Percentiles rank a stretch among this genome's conserved stretches.
Evolutionary conservation across 306 rosid species (phyloP).

Genomic region (Chamaecrista fasciculata): DNA sequence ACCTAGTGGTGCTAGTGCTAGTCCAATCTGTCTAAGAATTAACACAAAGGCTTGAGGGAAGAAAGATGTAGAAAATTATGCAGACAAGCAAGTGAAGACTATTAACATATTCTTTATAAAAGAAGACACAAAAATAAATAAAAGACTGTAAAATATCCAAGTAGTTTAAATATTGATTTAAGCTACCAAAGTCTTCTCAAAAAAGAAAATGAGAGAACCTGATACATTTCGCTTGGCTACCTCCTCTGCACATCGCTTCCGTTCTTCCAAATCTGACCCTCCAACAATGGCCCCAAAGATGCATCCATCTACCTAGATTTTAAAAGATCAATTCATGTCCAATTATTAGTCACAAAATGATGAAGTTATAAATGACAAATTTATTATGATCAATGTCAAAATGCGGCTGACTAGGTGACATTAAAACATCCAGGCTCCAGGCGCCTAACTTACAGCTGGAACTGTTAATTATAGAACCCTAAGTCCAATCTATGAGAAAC

Average conservation of each 20-base stretch:
- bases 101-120: not conserved
- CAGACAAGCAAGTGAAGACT: not conserved
- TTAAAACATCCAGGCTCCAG: not conserved
- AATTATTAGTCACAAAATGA: slow-evolving; percentile 1
- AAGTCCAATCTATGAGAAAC: not conserved
- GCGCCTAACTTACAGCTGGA: not conserved
- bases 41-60: not conserved
- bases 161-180: not conserved
- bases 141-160: not conserved
- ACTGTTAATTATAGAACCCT: not conserved
- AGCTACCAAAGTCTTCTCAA: not conserved
- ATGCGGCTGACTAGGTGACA: not conserved
- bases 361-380: not conserved
- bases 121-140: not conserved
- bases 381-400: not conserved
- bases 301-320: slow-evolving; percentile 65
- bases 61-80: not conserved
- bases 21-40: not conserved
- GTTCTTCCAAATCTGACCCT: slow-evolving; percentile 70
- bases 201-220: slow-evolving; percentile 44
- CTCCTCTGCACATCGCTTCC: slow-evolving; percentile 79
- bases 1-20: not conserved
- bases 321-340: slow-evolving; percentile 21
- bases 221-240: slow-evolving; percentile 72
- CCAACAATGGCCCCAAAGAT: slow-evolving; percentile 93